A percentile compares a stretch with the other conserved stretches of the same genome.
These are phyloP conservation scores for Kuraishia cidri DNA, from an alignment of 805 yeast genomes.

Conservation along the genomic window DNA sequence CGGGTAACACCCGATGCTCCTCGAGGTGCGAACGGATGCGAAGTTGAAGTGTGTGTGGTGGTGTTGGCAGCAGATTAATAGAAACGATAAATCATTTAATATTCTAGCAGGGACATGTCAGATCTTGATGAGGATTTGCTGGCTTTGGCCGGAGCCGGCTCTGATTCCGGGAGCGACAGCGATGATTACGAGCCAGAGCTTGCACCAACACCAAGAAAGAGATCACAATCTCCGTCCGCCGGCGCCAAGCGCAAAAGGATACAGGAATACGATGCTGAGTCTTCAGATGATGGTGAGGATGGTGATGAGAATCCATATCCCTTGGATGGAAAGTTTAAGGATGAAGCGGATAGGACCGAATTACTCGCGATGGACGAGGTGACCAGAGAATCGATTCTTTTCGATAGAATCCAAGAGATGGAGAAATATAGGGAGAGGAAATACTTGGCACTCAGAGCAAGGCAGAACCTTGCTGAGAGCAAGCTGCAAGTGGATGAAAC, in stretches of 20 bases:
- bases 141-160: conserved; percentile 84
- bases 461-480: conserved; percentile 31
- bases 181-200: conserved; percentile 26
- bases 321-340: conserved; percentile 81
- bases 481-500: conserved; percentile 16
- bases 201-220: conserved; percentile 16
- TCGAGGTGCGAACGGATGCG: too few species aligned
- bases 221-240: conserved; percentile 11
- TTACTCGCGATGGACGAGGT: conserved; percentile 78
- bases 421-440: conserved; percentile 81
- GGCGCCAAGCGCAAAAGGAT: conserved; percentile 3
- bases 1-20: too few species aligned
- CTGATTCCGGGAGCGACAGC: conserved; percentile 30
- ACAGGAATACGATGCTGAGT: conserved; percentile 20
- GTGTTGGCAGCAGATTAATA: too few species aligned
- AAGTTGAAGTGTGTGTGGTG: too few species aligned
- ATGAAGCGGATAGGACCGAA: conserved; percentile 64
- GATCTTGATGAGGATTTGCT: conserved; percentile 86
- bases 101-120: conserved; percentile 59
- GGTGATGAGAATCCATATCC: conserved; percentile 75
- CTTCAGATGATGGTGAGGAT: conserved; percentile 21
- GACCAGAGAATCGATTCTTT: conserved; percentile 83
- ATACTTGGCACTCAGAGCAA: conserved; percentile 76
- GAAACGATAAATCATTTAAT: too few species aligned
- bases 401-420: conserved; percentile 88